phyloP scores from a whole-genome alignment of 306 rosid genomes.

The Sicyos baderoa region DNA sequence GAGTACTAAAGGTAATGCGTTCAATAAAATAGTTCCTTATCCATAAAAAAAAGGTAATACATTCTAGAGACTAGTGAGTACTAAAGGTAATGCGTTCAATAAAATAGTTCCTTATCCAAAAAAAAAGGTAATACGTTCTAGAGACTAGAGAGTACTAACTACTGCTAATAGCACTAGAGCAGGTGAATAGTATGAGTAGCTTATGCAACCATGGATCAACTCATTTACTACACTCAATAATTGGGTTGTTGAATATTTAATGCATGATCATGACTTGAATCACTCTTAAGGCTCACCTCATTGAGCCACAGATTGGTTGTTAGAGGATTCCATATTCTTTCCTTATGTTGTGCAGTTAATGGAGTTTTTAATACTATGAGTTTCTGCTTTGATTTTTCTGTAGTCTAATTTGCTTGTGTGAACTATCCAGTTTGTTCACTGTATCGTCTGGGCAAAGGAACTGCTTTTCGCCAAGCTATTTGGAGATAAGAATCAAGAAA shows the following conservation, averaged over 20 bases:
- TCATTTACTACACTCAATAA: too few relatives aligned
- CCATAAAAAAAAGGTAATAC: too few relatives aligned
- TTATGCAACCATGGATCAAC: too few relatives aligned
- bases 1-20: too few relatives aligned
- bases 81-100: too few relatives aligned
- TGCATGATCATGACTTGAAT: neutral
- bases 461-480: constrained; percentile 81
- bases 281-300: neutral
- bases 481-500: constrained; percentile 88
- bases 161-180: too few relatives aligned
- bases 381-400: neutral
- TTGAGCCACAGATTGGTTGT: neutral
- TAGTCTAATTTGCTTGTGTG: constrained; percentile 13
- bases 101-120: too few relatives aligned
- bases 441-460: constrained; percentile 98
- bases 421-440: constrained; percentile 80
- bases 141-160: too few relatives aligned
- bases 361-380: neutral
- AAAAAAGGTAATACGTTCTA: neutral
- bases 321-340: neutral
- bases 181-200: too few relatives aligned
- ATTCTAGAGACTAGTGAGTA: too few relatives aligned
- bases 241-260: too few relatives aligned
- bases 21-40: too few relatives aligned
- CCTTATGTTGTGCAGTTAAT: neutral